phyloP scores from a whole-genome alignment of 2,329 filamentous ascomycete genomes.

The Cryphonectria japonica region DNA sequence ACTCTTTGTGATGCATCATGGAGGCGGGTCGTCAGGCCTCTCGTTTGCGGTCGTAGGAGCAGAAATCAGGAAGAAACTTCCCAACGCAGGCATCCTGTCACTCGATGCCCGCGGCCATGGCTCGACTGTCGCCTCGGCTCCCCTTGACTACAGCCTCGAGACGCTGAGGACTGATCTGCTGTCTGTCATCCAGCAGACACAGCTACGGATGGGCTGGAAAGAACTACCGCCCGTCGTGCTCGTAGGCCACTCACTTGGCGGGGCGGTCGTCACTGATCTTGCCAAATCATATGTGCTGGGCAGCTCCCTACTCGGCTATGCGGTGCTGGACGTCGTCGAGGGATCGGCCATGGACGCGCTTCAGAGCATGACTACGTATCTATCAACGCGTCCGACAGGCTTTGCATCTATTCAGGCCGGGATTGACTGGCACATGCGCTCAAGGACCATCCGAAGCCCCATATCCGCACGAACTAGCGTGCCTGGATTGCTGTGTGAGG shows the following conservation, averaged over 20 bases:
- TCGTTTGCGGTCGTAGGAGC: slow-evolving; percentile 84
- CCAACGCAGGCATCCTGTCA: slow-evolving; percentile 81
- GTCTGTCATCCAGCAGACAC: slow-evolving; percentile 69
- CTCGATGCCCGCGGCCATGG: slow-evolving; percentile 89
- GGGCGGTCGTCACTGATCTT: slow-evolving; percentile 85
- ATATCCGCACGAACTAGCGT: slow-evolving; percentile 87
- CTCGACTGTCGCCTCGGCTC: slow-evolving; percentile 57
- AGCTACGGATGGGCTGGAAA: slow-evolving; percentile 71
- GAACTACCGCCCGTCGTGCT: slow-evolving; percentile 75
- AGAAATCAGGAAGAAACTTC: slow-evolving; percentile 76
- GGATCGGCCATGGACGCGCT: slow-evolving; percentile 94
- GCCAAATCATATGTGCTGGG: slow-evolving; percentile 71
- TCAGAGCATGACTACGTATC: slow-evolving; percentile 90
- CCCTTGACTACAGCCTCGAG: slow-evolving; percentile 70
- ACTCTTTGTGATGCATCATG: slow-evolving; percentile 92
- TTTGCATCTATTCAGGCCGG: slow-evolving; percentile 80
- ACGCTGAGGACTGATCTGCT: slow-evolving; percentile 76
- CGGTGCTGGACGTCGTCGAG: slow-evolving; percentile 93
- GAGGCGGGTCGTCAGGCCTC: slow-evolving; percentile 88
- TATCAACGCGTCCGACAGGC: slow-evolving; percentile 76
- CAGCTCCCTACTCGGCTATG: slow-evolving; percentile 75
- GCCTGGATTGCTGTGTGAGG: slow-evolving; percentile 70
- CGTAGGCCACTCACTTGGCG: slow-evolving; percentile 90
- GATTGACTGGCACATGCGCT: slow-evolving; percentile 92
- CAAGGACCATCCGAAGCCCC: slow-evolving; percentile 81